These are phyloP conservation scores for Cardamine chenopodiifolia DNA, from an alignment of 345 rosid species.

Conservation along the genomic window DNA sequence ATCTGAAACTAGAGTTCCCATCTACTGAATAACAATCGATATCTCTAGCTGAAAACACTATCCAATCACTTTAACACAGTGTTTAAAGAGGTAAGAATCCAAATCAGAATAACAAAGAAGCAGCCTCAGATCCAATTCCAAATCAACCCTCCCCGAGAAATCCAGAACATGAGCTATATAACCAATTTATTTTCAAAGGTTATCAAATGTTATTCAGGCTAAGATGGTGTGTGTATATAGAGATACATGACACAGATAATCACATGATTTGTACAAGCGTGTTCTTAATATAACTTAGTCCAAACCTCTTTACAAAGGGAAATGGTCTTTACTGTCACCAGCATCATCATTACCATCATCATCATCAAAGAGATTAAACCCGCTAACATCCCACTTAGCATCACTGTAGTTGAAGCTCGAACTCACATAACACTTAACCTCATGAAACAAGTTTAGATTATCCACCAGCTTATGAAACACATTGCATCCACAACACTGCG, in stretches of 20 bases:
- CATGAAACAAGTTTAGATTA: slow-evolving; percentile 87
- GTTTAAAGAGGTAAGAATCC: neutral
- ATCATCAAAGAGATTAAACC: slow-evolving; percentile 65
- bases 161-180: neutral
- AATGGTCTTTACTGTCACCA: slow-evolving; percentile 45
- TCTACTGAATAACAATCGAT: neutral
- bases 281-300: slow-evolving; percentile 10
- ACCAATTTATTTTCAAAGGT: slow-evolving; percentile 2
- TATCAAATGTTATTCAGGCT: slow-evolving; percentile 17
- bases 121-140: neutral
- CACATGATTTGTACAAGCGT: slow-evolving; percentile 45
- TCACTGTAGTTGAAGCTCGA: slow-evolving; percentile 66
- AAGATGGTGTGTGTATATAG: slow-evolving; percentile 43
- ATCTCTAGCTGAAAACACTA: neutral
- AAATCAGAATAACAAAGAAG: neutral
- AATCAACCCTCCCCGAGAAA: neutral
- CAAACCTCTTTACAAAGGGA: slow-evolving; percentile 49
- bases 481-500: slow-evolving; percentile 92
- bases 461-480: slow-evolving; percentile 94
- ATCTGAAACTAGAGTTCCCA: neutral
- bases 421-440: slow-evolving; percentile 78
- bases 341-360: slow-evolving; percentile 25
- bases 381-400: slow-evolving; percentile 52
- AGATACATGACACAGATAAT: slow-evolving; percentile 36
- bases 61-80: neutral